phyloP scores from a whole-genome alignment of 208 protist species.

The Balamuthia mandrillaris region DNA sequence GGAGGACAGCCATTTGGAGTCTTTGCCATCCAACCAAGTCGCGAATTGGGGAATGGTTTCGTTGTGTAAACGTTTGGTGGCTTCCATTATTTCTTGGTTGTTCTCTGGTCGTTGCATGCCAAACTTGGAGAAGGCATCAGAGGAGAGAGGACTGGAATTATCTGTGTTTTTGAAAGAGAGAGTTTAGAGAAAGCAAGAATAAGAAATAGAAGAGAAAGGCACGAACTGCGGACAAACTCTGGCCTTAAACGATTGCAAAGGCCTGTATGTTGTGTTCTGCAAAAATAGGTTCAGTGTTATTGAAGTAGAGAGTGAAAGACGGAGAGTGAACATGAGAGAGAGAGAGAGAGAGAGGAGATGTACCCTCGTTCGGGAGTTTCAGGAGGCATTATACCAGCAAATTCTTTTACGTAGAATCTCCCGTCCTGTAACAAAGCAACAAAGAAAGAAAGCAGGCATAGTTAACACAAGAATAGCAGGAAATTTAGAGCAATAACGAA shows the following conservation, averaged over 20 bases:
- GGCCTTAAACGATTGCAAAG: conserved; percentile 9
- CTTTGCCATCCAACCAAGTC: conserved; percentile 20
- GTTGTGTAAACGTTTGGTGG: conserved; percentile 22
- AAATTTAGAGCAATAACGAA: too few relatives aligned
- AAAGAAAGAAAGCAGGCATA: background rate
- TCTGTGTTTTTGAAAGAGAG: background rate
- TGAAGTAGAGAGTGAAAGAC: too few relatives aligned
- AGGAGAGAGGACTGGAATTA: conserved; percentile 11
- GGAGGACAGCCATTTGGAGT: background rate
- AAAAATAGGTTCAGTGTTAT: too few relatives aligned
- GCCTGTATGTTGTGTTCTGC: conserved; percentile 32
- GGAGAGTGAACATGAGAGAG: too few relatives aligned
- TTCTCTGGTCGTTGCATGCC: conserved; percentile 25
- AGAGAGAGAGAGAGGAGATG: background rate
- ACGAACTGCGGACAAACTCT: conserved; percentile 38
- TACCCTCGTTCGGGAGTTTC: conserved; percentile 32
- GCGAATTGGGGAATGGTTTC: conserved; percentile 30
- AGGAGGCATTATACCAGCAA: conserved; percentile 31
- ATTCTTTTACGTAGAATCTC: conserved; percentile 14
- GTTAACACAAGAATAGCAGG: background rate
- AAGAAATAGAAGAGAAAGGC: background rate
- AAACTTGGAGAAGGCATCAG: conserved; percentile 36
- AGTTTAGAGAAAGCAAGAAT: background rate
- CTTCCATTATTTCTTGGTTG: conserved; percentile 43
- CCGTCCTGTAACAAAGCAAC: background rate